These are phyloP conservation scores for Wallacemonas sp. DNA, from an alignment of 208 protist genomes.

Conservation along the genomic window DNA sequence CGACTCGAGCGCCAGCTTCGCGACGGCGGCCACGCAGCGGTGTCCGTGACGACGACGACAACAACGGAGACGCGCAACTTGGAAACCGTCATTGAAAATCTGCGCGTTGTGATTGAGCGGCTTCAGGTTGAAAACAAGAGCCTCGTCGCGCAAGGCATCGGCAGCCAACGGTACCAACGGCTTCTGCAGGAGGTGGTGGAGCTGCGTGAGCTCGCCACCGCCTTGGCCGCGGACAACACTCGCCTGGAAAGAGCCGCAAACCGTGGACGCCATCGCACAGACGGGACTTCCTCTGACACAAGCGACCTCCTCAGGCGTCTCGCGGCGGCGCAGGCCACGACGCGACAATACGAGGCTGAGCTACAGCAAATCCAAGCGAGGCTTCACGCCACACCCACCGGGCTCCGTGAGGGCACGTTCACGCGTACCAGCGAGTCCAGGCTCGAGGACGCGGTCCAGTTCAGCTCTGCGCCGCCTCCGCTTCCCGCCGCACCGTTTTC, in stretches of 20 bases:
- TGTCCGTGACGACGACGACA: slow-evolving; percentile 9
- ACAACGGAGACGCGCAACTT: slow-evolving; percentile 33
- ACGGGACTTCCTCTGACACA: slow-evolving; percentile 6
- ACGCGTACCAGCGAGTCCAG: not conserved
- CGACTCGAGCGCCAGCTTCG: slow-evolving; percentile 66
- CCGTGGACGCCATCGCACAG: slow-evolving; percentile 19
- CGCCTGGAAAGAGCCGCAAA: not conserved
- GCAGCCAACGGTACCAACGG: slow-evolving; percentile 33
- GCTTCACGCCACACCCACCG: slow-evolving; percentile 6
- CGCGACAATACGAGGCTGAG: slow-evolving; percentile 61
- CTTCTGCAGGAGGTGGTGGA: slow-evolving; percentile 63
- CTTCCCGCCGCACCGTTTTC: slow-evolving; percentile 23
- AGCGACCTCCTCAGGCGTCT: slow-evolving; percentile 50
- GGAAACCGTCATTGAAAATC: slow-evolving; percentile 66
- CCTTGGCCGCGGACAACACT: slow-evolving; percentile 35
- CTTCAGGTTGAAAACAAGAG: slow-evolving; percentile 74
- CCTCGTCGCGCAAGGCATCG: slow-evolving; percentile 34
- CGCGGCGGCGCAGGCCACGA: slow-evolving; percentile 49
- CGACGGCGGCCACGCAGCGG: slow-evolving; percentile 2
- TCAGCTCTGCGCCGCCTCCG: slow-evolving; percentile 24
- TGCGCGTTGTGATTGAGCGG: slow-evolving; percentile 74
- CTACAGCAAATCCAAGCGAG: slow-evolving; percentile 30
- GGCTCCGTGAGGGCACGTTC: not conserved
- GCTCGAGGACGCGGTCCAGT: not conserved
- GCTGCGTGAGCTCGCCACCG: slow-evolving; percentile 43